Base-by-base conservation (phyloP, 108 stramenopile genomes). In the Skeletonema tropicum region DNA sequence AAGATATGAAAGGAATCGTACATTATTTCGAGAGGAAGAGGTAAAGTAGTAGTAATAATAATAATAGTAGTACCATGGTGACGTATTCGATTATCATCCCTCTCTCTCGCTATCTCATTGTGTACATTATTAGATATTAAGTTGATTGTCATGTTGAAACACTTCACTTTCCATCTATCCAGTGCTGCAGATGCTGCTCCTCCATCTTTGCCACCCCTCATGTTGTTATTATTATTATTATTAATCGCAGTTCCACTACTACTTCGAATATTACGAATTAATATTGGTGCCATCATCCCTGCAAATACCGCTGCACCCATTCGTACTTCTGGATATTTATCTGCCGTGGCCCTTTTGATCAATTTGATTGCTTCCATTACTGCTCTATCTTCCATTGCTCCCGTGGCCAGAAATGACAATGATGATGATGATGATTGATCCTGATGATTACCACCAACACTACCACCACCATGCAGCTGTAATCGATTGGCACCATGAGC, bases 271-370 rank as follows among this genome's bases (percentile, higher is more conserved):
- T 76, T 79, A 13, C 85, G 77, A 55, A 94, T 77, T 14, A 91
- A 61, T 38, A 92, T 66, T 13, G 93, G 93, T 25, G 90, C 89
- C 23, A 88, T 52, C 14, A 87, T 58, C 21, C 86, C 71, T 0
- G 88, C 80, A 74, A 95, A 83, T 21, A 55, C 65, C 9, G 92
- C 89, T 4, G 90, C 89, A 35, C 48, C 79, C 55, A 64, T 70
- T 46, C 94, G 73, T 25, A 95, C 90, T 72, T 95, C 92, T 12
- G 92, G 92, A 62, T 79, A 90, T 70, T 90, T 91, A 68, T 92
- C 92, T 0, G 68, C 67, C 15, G 64, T 64, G 14, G 90, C 92
- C 67, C 84, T 83, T 36, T 85, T 90, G 8, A 92, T 57, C 11
- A 95, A 61, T 66, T 89, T 91, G 21, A 90, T 71, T 17, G 83